Conservation (phyloP, 805 yeast species). For the Ogataea haglerorum region DNA sequence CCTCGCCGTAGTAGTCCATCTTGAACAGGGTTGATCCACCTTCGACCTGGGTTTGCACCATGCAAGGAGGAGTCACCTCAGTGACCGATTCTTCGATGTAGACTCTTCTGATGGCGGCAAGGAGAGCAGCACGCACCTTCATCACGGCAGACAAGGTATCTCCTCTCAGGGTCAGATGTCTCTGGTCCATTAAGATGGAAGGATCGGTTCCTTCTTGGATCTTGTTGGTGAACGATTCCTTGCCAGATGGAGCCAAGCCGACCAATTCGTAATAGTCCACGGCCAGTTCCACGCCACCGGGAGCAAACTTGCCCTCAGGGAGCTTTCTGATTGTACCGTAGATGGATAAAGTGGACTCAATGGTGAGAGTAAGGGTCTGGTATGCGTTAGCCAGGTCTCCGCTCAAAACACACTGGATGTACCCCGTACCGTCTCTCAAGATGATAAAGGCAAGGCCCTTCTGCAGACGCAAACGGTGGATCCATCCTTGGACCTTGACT, state of each 20-base stretch:
- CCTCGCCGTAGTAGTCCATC: conserved; percentile 93
- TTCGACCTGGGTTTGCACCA: conserved; percentile 99
- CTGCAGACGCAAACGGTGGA: conserved; percentile 89
- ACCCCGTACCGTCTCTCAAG: conserved; percentile 94
- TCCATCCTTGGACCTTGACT: conserved; percentile 87
- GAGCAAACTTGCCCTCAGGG: conserved; percentile 96
- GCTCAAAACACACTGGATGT: conserved; percentile 75
- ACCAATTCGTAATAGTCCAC: conserved; percentile 88
- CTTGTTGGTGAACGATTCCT: conserved; percentile 91
- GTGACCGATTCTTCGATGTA: conserved; percentile 68
- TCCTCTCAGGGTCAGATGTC: conserved; percentile 96
- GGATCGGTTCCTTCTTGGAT: conserved; percentile 94
- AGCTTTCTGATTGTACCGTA: conserved; percentile 78
- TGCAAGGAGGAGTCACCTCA: conserved; percentile 98
- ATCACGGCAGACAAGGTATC: conserved; percentile 88
- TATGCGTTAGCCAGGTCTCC: conserved; percentile 93
- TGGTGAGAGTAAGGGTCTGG: conserved; percentile 77
- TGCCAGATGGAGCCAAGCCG: conserved; percentile 95
- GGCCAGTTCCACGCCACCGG: conserved; percentile 92
- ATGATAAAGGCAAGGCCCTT: conserved; percentile 90
- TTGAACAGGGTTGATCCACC: conserved; percentile 97
- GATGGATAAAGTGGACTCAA: conserved; percentile 79
- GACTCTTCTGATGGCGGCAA: conserved; percentile 71
- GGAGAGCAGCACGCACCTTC: conserved; percentile 86
- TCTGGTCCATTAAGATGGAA: conserved; percentile 84